These are phyloP conservation scores for Fraxinus paxiana DNA, from an alignment of 305 asterid genomes.

Conservation along the genomic window DNA sequence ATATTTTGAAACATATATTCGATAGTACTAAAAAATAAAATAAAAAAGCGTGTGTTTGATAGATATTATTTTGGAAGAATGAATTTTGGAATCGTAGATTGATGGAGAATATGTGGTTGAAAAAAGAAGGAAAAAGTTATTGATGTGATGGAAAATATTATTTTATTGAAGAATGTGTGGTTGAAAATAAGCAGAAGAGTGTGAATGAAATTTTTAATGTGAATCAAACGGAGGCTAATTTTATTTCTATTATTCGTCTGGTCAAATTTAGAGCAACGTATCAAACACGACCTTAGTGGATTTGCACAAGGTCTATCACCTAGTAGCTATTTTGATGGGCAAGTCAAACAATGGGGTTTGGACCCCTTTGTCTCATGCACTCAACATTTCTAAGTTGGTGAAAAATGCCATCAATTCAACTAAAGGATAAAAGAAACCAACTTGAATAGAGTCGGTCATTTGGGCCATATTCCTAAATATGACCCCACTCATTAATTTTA, in stretches of 20 bases:
- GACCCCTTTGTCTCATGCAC: background rate
- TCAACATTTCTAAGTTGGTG: background rate
- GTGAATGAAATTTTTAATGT: too few species aligned
- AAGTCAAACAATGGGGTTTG: slow-evolving; percentile 1
- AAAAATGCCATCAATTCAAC: background rate
- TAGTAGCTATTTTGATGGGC: background rate
- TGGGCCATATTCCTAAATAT: background rate
- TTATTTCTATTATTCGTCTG: background rate
- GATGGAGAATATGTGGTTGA: too few species aligned
- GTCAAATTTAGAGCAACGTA: background rate
- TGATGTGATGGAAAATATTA: too few species aligned
- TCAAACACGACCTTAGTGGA: background rate
- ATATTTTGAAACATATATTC: background rate
- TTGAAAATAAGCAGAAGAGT: too few species aligned
- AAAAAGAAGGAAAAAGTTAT: too few species aligned
- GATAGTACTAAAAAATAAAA: background rate
- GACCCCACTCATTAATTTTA: background rate
- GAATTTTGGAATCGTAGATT: too few species aligned
- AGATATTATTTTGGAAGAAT: too few species aligned
- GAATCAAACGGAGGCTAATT: background rate
- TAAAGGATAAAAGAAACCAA: background rate
- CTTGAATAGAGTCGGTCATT: background rate
- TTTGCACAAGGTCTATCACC: background rate
- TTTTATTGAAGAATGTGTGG: too few species aligned
- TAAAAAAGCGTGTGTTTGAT: background rate